Evolutionary conservation across 768 basidiomycete genomes (phyloP), one percentile per base, ranked within the genome.

Genomic region (Hemileccinum rubropunctum): DNA sequence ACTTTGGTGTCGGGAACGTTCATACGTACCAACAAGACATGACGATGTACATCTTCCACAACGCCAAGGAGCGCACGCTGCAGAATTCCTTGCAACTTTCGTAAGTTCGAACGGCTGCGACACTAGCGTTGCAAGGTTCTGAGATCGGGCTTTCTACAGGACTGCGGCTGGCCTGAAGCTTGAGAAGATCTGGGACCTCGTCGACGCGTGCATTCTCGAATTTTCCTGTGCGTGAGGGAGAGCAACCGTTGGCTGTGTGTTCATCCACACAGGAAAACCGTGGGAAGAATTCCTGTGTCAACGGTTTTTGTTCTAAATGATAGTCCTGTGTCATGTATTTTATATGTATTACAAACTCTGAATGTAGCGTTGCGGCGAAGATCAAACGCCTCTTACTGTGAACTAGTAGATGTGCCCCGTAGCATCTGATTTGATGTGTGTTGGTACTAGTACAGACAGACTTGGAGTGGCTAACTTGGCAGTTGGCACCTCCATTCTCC

Each of bases 31-130:
- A 66, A 27, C 56, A 57, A 32, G 71, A 71, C 37, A 2, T 71
- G 41, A 46, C 50, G 2, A 71, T 71, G 69, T 58, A 52, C 53
- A 39, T 66, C 12, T 4, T 60, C 4, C 58, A 63, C 46, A 71
- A 73, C 42, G 64, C 60, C 17, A 62, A 61, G 54, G 70, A 73
- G 20, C 67, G 68, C 15, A 69, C 63, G 12, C 40, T 71, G 27
- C 55, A 60, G 23, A 59, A 65, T n/a, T 62, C 54, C 11, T 50
- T 67, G 34, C 47, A 58, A 23, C 55, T 71, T n/a, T 47, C 61
- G 70, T 71, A 36, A 58, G 64, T 36, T n/a, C 9, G 12, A 34
- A 30, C 12, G 9, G 6, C 30, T 17, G 6, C 0, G 28, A 10
- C 14, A 18, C 26, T 37, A 14, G 27, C 21, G 4, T 27, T n/a